Evolutionary conservation across 257 asterid species (phyloP).

Genomic region (Gentiana dahurica): DNA sequence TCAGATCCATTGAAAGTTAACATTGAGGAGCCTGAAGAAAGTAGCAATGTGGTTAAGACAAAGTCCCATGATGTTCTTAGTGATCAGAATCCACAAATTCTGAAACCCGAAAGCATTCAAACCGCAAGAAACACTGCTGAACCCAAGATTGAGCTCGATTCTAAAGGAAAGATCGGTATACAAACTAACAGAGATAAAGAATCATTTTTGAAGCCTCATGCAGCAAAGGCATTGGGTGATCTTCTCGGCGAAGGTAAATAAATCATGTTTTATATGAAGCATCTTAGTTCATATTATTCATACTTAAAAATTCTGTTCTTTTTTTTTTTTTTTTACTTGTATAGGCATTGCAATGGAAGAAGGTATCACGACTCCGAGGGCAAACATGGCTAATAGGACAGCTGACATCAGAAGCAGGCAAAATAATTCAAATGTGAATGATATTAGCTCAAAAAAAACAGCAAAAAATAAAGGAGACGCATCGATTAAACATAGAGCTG

Average conservation of each 20-base stretch:
- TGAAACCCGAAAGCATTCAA: slow-evolving; percentile 17
- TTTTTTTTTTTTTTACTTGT: slow-evolving; percentile 12
- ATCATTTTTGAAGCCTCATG: slow-evolving; percentile 16
- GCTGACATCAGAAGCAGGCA: slow-evolving; percentile 21
- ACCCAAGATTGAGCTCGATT: slow-evolving; percentile 8
- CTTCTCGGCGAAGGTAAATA: slow-evolving; percentile 35
- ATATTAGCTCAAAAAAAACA: slow-evolving; percentile 16
- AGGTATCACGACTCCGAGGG: slow-evolving; percentile 14
- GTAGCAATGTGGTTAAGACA: slow-evolving; percentile 6
- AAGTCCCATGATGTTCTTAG: slow-evolving; percentile 5
- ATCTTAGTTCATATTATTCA: background rate
- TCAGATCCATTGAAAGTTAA: slow-evolving; percentile 11
- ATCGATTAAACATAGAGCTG: slow-evolving; percentile 26
- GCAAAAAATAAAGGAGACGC: slow-evolving; percentile 14
- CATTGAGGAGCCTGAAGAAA: slow-evolving; percentile 11
- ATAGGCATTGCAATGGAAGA: slow-evolving; percentile 25
- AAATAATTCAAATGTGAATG: slow-evolving; percentile 15
- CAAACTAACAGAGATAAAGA: slow-evolving; percentile 10
- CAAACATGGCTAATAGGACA: slow-evolving; percentile 11
- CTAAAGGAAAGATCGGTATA: slow-evolving; percentile 13
- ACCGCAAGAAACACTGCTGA: slow-evolving; percentile 11
- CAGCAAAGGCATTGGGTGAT: slow-evolving; percentile 18
- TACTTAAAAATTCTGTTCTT: background rate
- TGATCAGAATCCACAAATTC: slow-evolving; percentile 7
- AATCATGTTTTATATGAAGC: slow-evolving; percentile 3